Base-by-base conservation (phyloP, 208 protist genomes). In the Crithidia fasciculata region DNA sequence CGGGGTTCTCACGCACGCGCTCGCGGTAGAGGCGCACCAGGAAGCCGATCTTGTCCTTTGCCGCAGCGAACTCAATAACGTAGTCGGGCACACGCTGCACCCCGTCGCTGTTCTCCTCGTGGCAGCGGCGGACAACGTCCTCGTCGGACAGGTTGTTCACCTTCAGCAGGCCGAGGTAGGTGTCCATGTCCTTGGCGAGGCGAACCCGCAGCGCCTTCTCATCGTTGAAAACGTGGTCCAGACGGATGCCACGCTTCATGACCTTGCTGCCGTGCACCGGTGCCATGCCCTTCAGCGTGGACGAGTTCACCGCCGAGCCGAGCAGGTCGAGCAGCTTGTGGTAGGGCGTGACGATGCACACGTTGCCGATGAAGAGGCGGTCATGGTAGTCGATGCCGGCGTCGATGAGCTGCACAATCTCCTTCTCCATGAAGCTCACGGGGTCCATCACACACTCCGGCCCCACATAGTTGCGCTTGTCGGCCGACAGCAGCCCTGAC, bases 171-270 rank as follows among this genome's bases (percentile, higher is more conserved):
- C 84, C 94, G n/a, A 84, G 69, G 81, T 97, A 97, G 13, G 88
- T 95, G 19, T 92, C 86, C 88, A 97, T 95, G 76, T 96, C 94
- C 78, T 89, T 93, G 41, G 52, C 63, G 3, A 97, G 82, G 28
- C 91, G 88, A 40, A 58, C n/a, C 15, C 87, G 82, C 28, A 94
- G 80, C 43, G 72, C 78, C 28, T 56, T 76, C 53, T 86, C 78
- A 69, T 96, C 92, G 78, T 97, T 97, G 83, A 91, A 97, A 67
- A 97, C 92, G 76, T 97, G 90, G 71, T 97, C 91, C 9, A 97
- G 80, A 8, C 94, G 94, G 66, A 96, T 95, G 28, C 92, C 94
- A 13, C 89, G 85, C 79, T 96, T 96, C 50, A 78, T 91, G 18
- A 91, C 94, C 78, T 97, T 97, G 62, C 90, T 95, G 47, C 92